These are phyloP conservation scores for Umbelopsis vinacea DNA, from an alignment of 192 early-diverging fungal genomes.

Conservation along the genomic window DNA sequence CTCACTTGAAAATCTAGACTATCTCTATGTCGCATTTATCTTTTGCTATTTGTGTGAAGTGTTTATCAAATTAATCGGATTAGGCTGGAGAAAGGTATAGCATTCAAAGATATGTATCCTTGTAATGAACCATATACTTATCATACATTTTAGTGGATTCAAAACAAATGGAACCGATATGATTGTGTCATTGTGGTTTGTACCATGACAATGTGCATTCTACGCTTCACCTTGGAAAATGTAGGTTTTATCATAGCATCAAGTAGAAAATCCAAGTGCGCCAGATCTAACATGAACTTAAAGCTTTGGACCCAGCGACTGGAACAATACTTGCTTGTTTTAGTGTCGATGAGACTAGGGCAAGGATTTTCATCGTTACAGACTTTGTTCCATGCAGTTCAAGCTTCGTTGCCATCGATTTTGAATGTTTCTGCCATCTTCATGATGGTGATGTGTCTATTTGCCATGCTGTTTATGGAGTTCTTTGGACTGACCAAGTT, in stretches of 20 bases:
- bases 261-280: neutral
- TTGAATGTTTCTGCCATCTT: conserved; percentile 40
- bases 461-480: conserved; percentile 60
- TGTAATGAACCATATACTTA: neutral
- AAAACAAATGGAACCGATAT: conserved; percentile 41
- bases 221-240: conserved; percentile 29
- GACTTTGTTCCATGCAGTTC: conserved; percentile 36
- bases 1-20: conserved; percentile 29
- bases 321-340: conserved; percentile 37
- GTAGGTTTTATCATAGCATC: neutral
- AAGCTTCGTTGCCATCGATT: conserved; percentile 36
- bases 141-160: conserved; percentile 25
- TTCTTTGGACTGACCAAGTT: conserved; percentile 60
- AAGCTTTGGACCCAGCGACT: conserved; percentile 36
- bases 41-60: conserved; percentile 49
- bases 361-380: conserved; percentile 34
- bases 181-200: conserved; percentile 33
- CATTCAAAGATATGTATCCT: neutral
- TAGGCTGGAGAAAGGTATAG: conserved; percentile 53
- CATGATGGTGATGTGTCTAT: conserved; percentile 46
- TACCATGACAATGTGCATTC: conserved; percentile 25
- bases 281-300: neutral
- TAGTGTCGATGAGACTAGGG: conserved; percentile 36
- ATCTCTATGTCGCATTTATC: conserved; percentile 45
- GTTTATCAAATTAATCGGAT: conserved; percentile 45